Percentiles rank a stretch among this genome's conserved stretches.
These are phyloP conservation scores for Coemansia sp. DNA, from an alignment of 192 early-diverging fungal genomes.

Conservation along the genomic window DNA sequence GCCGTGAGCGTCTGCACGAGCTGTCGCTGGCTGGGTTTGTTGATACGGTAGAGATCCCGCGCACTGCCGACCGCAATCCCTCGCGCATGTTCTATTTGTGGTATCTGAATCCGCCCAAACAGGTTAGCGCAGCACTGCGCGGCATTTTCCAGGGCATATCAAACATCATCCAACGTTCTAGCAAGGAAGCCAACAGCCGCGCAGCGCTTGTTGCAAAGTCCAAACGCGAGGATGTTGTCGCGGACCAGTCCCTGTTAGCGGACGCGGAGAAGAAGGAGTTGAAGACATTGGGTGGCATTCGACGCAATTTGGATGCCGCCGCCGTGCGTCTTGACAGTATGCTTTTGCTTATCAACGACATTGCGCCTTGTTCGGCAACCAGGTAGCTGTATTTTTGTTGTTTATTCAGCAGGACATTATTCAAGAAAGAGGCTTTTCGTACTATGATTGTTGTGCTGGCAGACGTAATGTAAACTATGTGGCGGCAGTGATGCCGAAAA, in stretches of 20 bases:
- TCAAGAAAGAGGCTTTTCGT: neutral
- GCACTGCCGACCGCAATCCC: slow-evolving; percentile 69
- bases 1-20: slow-evolving; percentile 63
- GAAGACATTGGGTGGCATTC: slow-evolving; percentile 29
- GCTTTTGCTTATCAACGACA: slow-evolving; percentile 46
- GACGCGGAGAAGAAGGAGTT: slow-evolving; percentile 56
- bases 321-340: slow-evolving; percentile 43
- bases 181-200: slow-evolving; percentile 54
- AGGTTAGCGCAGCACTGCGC: slow-evolving; percentile 54
- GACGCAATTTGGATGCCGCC: slow-evolving; percentile 56
- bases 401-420: neutral
- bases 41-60: slow-evolving; percentile 67
- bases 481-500: neutral
- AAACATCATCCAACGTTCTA: slow-evolving; percentile 58
- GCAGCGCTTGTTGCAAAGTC: slow-evolving; percentile 60
- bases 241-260: slow-evolving; percentile 56
- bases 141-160: slow-evolving; percentile 58
- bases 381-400: neutral
- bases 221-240: slow-evolving; percentile 65
- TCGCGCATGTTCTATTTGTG: slow-evolving; percentile 73
- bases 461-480: neutral
- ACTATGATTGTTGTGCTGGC: neutral
- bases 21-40: slow-evolving; percentile 53
- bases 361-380: slow-evolving; percentile 5
- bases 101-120: slow-evolving; percentile 59